Base-by-base conservation (phyloP, 1,284 basidiomycete genomes). In the Wallemia hederae region DNA sequence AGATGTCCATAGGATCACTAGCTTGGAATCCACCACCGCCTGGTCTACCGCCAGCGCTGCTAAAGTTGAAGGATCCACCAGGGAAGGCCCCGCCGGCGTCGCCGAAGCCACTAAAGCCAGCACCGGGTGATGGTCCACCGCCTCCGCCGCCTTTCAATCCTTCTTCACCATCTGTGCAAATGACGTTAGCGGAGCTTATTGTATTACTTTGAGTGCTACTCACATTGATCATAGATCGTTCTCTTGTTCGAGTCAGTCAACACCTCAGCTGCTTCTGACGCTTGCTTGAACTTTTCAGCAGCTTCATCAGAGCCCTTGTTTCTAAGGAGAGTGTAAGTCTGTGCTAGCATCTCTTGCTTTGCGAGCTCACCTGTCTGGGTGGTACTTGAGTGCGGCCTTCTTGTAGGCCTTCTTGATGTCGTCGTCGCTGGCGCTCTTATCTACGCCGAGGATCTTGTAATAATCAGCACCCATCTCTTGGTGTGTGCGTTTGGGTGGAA, bases 1-100 rank as follows among this genome's bases (percentile, higher is more conserved):
- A 97, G 69, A 97, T 82, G 67, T 83, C 85, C 65, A 87, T 80
- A 15, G 91, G 90, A 69, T 97, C 91, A 28, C 79, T 75, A 1
- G 89, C 81, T 26, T 75, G 70, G 73, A 82, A 89, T 2, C 79
- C 78, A 26, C 74, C 71, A 2, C 61, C 55, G 28, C 73, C 69
- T 25, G 69, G 68, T 55, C 70, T 65, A 11, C 74, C 70, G 25
- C 78, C 76, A 17, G 78, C 74, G 9, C 74, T 68, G 27, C 72
- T 71, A 1, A 75, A 72, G 0, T 77, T 73, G 71, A 84, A 85
- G 71, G 70, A 74, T 15, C 64, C 67, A 24, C 75, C 75, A 27
- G 77, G 77, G 71, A 79, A 79, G 2, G 74, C 75, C 57, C 74
- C 67, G 26, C 65, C 49, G 26, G 27, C 65, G 24, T 62, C 68